Conservation (phyloP, 148 eudicot species). For the Pharnaceum exiguum region DNA sequence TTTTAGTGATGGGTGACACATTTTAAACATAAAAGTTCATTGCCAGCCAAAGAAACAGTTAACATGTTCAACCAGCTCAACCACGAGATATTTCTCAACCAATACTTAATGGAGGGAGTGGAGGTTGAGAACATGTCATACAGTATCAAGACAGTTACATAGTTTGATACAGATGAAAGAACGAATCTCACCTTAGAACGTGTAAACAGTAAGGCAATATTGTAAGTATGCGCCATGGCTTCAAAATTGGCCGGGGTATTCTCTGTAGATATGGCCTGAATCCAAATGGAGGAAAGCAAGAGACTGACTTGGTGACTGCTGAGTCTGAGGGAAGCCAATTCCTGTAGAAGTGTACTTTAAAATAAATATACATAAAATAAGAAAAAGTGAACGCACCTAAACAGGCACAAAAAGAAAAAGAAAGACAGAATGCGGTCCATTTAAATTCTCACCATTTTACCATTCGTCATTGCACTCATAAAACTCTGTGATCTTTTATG, state of each 20-base stretch:
- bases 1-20: too few relatives aligned
- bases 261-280: conserved; percentile 60
- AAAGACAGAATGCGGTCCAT: not conserved
- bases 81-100: too few relatives aligned
- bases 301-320: conserved; percentile 89
- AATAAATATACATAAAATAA: not conserved
- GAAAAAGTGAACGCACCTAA: not conserved
- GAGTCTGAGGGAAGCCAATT: conserved; percentile 55
- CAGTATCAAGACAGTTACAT: not conserved
- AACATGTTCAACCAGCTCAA: too few relatives aligned
- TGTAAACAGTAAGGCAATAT: conserved; percentile 58
- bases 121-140: too few relatives aligned
- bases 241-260: conserved; percentile 72
- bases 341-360: conserved; percentile 31
- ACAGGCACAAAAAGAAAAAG: not conserved
- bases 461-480: conserved; percentile 48
- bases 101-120: too few relatives aligned
- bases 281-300: conserved; percentile 85
- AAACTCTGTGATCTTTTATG: conserved; percentile 43
- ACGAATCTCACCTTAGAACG: conserved; percentile 52
- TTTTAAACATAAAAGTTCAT: too few relatives aligned
- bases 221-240: conserved; percentile 80
- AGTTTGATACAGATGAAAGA: not conserved
- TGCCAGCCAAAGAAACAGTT: too few relatives aligned
- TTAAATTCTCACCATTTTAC: conserved; percentile 52